Evolutionary conservation across 495 filamentous ascomycete species (phyloP), one percentile per base, ranked within the genome.

Genomic region (Annulohypoxylon bovei): DNA sequence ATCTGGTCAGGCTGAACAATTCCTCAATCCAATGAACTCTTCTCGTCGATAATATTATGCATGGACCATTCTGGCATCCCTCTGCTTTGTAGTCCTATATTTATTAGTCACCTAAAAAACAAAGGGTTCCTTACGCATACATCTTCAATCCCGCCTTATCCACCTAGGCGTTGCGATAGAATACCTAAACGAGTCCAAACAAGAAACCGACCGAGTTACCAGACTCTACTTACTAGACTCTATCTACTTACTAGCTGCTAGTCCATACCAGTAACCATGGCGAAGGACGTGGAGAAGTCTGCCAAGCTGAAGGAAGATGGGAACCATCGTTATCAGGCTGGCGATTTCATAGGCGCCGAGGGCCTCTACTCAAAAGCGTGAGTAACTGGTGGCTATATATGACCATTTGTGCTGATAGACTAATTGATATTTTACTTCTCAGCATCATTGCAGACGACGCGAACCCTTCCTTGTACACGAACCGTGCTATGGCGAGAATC

Each of bases 351-450:
- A 22, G 85, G 83, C 28, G 95, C 95, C 30, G 94, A 97, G 71
- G 85, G 87, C 20, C 81, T 88, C 59, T 98, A 94, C 80, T 93
- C 92, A 9, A 90, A 95, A 84, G 95, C 95, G 92, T 94, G 83
- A 78, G 88, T 79, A 16, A 27, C 7, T 25, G 47, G 54, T 27
- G 32, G 14, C 25, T 39, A 53, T 14, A 44, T 55, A n/a, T 53
- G 44, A 52, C 25, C 9, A 33, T 40, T 11, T 5, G 53, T 50
- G 27, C 18, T n/a, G 8, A 28, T 35, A 9, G 30, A 28, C 62
- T 71, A 40, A 62, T 37, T 4, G 6, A 6, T 25, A 25, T 61
- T 56, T 49, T 39, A 22, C 11, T 5, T 56, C 28, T 22, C 70
- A 84, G 81, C 18, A 87, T 93, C 42, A 83, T 87, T 62, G 82